phyloP scores from a whole-genome alignment of 2,329 filamentous ascomycete genomes.

The Pseudonectria buxi region DNA sequence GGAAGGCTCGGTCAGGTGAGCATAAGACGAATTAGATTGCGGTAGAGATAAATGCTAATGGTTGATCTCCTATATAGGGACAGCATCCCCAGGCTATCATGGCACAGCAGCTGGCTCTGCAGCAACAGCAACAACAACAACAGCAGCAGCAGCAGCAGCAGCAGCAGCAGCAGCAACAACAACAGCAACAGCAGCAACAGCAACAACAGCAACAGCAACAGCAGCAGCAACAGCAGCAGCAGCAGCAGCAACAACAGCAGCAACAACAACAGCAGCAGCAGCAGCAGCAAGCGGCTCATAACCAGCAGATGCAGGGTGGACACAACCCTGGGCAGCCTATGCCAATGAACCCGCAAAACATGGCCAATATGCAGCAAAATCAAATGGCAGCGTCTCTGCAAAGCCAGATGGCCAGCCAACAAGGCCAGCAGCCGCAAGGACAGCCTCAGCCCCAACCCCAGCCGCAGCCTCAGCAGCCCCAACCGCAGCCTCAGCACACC shows the following conservation, averaged over 20 bases:
- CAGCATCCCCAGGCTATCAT: conserved; percentile 27
- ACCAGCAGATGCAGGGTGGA: conserved; percentile 33
- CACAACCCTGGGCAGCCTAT: conserved; percentile 41
- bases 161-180: conserved; percentile 29
- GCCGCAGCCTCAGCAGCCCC: conserved; percentile 30
- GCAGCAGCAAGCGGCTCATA: conserved; percentile 28
- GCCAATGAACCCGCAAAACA: conserved; percentile 41
- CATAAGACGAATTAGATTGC: neutral
- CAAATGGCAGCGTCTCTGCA: conserved; percentile 30
- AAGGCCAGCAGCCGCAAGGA: conserved; percentile 22
- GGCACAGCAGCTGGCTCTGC: conserved; percentile 14
- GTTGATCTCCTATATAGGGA: conserved; percentile 8
- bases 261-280: conserved; percentile 28
- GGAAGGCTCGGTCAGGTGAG: conserved; percentile 37
- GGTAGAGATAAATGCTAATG: no score
- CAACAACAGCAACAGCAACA: conserved; percentile 12
- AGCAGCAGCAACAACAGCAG: conserved; percentile 29
- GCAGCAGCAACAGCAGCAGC: conserved; percentile 20
- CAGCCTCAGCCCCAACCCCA: conserved; percentile 18
- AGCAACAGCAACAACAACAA: conserved; percentile 11
- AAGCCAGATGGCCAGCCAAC: conserved; percentile 25
- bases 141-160: conserved; percentile 24
- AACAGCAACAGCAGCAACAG: conserved; percentile 23
- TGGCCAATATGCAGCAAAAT: conserved; percentile 38
- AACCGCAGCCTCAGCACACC: conserved; percentile 38